Evolutionary conservation across 768 basidiomycete genomes (phyloP).

Genomic region (Amanita muscaria): DNA sequence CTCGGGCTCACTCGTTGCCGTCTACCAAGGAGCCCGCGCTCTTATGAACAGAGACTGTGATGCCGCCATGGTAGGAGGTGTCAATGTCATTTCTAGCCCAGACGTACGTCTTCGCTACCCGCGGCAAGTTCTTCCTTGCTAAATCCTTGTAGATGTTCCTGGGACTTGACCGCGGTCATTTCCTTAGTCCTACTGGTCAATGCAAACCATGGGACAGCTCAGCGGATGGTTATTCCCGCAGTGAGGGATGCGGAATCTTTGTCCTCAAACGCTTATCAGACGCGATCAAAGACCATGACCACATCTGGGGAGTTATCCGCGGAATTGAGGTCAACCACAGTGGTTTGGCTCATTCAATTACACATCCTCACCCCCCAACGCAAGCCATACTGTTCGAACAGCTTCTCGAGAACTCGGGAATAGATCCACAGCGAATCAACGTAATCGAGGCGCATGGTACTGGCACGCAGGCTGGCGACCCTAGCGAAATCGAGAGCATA

Average conservation of each 20-base stretch:
- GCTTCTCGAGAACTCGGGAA: conserved; percentile 35
- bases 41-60: conserved; percentile 55
- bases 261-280: conserved; percentile 63
- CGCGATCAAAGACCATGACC: conserved; percentile 58
- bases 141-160: conserved; percentile 48
- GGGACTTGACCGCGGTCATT: conserved; percentile 61
- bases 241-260: conserved; percentile 65
- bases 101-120: conserved; percentile 38
- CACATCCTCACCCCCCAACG: conserved; percentile 58
- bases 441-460: conserved; percentile 73
- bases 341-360: conserved; percentile 57
- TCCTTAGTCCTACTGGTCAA: conserved; percentile 56
- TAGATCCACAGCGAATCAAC: conserved; percentile 39
- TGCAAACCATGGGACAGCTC: conserved; percentile 64
- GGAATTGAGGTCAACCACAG: conserved; percentile 69
- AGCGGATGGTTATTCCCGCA: conserved; percentile 66
- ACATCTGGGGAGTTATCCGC: conserved; percentile 59
- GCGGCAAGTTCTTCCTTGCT: background rate
- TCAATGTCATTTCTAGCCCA: conserved; percentile 61
- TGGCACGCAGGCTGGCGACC: conserved; percentile 65
- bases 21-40: conserved; percentile 63
- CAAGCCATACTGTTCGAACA: conserved; percentile 47
- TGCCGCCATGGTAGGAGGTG: conserved; percentile 66
- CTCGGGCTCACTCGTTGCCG: conserved; percentile 59
- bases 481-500: conserved; percentile 55